phyloP scores from a whole-genome alignment of 306 rosid genomes.

The Adenanthera pavonina region DNA sequence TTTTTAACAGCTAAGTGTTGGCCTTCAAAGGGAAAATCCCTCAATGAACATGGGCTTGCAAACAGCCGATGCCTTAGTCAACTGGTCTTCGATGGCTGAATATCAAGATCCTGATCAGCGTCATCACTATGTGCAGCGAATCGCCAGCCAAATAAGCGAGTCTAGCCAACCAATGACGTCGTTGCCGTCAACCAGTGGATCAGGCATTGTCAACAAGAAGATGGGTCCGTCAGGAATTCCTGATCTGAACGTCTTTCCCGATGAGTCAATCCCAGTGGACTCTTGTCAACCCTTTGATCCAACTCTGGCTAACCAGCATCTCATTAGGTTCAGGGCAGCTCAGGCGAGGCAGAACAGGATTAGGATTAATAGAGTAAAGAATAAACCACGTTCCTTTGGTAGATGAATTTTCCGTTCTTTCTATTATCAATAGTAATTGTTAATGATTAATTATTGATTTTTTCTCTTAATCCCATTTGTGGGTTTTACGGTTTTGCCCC shows the following conservation, averaged over 20 bases:
- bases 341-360: conserved; percentile 59
- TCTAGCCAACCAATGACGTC: conserved; percentile 25
- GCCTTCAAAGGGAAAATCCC: neutral
- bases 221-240: conserved; percentile 47
- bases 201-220: neutral
- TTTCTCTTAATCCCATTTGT: neutral
- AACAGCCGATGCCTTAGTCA: neutral
- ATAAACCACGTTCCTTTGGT: conserved; percentile 34
- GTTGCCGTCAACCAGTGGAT: conserved; percentile 12
- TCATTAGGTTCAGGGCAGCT: conserved; percentile 43
- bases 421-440: no score
- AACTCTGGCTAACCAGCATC: conserved; percentile 20
- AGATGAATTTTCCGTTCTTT: neutral
- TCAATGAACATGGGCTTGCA: neutral
- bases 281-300: conserved; percentile 41
- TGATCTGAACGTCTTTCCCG: conserved; percentile 52
- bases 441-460: neutral
- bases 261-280: conserved; percentile 18
- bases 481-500: neutral
- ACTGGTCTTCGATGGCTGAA: neutral
- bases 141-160: conserved; percentile 29
- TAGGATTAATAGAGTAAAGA: conserved; percentile 55
- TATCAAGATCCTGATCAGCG: conserved; percentile 7
- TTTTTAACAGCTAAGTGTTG: conserved; percentile 42
- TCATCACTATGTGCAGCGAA: neutral